phyloP scores from a whole-genome alignment of 345 rosid species.

The Kernera saxatilis region DNA sequence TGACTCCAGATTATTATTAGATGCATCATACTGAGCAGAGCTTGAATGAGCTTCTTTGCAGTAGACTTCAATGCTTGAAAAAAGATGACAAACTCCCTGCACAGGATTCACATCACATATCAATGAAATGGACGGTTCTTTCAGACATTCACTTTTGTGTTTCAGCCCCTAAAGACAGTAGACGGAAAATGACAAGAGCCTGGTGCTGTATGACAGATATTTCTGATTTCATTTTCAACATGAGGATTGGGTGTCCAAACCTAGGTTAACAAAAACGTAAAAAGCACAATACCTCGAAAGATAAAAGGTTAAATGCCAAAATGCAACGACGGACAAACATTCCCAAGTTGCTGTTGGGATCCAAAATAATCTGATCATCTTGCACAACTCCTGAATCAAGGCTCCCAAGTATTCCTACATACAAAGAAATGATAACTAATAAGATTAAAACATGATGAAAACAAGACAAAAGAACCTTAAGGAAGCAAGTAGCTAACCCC shows the following conservation, averaged over 20 bases:
- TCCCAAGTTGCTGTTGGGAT: conserved; percentile 77
- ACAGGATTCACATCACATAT: conserved; percentile 23
- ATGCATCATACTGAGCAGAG: conserved; percentile 47
- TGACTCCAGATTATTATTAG: conserved; percentile 48
- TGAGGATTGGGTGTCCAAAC: background rate
- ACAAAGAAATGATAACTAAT: background rate
- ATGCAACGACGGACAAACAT: conserved; percentile 87
- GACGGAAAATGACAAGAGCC: background rate
- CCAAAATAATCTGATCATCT: conserved; percentile 79
- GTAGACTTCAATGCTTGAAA: conserved; percentile 63
- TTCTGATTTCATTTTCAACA: background rate
- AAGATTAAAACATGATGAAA: background rate
- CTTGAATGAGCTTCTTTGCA: conserved; percentile 65
- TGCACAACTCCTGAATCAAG: conserved; percentile 60
- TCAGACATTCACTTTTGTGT: background rate
- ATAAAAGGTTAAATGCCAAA: conserved; percentile 68
- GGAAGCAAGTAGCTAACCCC: conserved; percentile 46
- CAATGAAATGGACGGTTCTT: background rate
- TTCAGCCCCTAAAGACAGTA: background rate
- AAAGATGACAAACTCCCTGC: conserved; percentile 90
- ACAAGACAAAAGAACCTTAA: background rate
- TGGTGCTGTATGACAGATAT: background rate
- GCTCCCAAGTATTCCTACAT: conserved; percentile 65
- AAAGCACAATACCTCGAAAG: conserved; percentile 64
- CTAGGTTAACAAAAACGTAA: background rate